Percentiles rank a stretch among this genome's conserved stretches.
Conservation (phyloP, 192 early-diverging fungal species). For the Rhizophagus clarus region DNA sequence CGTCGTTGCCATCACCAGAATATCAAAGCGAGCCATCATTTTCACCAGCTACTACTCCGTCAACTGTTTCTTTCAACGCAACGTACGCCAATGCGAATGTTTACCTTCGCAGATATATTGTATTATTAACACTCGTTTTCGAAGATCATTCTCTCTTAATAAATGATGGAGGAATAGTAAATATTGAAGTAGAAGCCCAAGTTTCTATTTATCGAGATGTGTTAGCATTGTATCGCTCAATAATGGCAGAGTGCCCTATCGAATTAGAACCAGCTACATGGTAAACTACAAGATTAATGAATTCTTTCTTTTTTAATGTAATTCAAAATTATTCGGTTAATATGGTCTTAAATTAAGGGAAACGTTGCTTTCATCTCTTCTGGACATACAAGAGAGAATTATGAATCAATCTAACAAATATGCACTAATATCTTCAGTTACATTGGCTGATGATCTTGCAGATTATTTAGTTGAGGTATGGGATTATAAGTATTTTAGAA, state of each 20-base stretch:
- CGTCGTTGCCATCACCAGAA: constrained; percentile 12
- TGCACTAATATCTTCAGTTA: constrained; percentile 37
- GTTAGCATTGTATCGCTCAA: constrained; percentile 64
- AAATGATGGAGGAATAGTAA: constrained; percentile 43
- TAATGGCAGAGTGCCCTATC: constrained; percentile 53
- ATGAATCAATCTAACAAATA: constrained; percentile 50
- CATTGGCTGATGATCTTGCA: constrained; percentile 61
- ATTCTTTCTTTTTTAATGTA: constrained; percentile 28
- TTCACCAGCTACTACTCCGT: background rate
- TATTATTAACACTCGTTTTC: constrained; percentile 65
- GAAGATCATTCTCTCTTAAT: constrained; percentile 41
- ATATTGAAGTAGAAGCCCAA: constrained; percentile 50
- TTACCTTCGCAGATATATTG: constrained; percentile 69
- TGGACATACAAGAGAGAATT: constrained; percentile 66
- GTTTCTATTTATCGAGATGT: constrained; percentile 68
- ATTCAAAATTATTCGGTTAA: background rate
- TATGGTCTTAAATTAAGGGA: constrained; percentile 44
- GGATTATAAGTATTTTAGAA: background rate
- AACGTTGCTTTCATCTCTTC: constrained; percentile 52
- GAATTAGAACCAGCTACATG: constrained; percentile 59
- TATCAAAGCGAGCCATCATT: constrained; percentile 10
- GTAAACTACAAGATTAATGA: constrained; percentile 41
- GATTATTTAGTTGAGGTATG: constrained; percentile 67
- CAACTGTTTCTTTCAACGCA: background rate
- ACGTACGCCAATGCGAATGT: constrained; percentile 56